Conservation (phyloP, 306 rosid species). For the Cyamopsis tetragonoloba region DNA sequence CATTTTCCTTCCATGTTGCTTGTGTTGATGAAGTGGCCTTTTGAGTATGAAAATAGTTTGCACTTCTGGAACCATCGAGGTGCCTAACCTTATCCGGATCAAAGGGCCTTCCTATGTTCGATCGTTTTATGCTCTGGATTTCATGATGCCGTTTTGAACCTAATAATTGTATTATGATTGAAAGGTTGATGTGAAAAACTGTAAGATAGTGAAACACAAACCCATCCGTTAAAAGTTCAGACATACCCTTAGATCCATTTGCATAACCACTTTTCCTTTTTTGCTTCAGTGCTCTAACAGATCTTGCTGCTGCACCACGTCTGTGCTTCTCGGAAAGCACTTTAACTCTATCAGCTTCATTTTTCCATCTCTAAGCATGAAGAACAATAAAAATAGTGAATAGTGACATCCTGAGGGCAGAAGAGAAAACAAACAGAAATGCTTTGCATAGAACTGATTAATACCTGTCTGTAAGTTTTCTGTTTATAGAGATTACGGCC, state of each 20-base stretch:
- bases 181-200: conserved; percentile 10
- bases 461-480: conserved; percentile 75
- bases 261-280: conserved; percentile 35
- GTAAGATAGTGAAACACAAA: conserved; percentile 1
- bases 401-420: not conserved
- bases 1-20: conserved; percentile 28
- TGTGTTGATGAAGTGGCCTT: conserved; percentile 23
- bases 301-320: conserved; percentile 72
- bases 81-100: conserved; percentile 30
- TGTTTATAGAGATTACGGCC: conserved; percentile 78
- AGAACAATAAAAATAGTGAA: conserved; percentile 25
- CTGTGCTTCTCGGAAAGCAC: conserved; percentile 76
- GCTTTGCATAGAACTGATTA: not conserved
- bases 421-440: not conserved
- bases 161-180: conserved; percentile 16
- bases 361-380: conserved; percentile 56
- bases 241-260: conserved; percentile 36
- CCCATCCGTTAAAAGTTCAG: not conserved
- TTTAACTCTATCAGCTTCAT: conserved; percentile 60
- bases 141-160: conserved; percentile 34
- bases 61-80: conserved; percentile 23
- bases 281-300: conserved; percentile 41
- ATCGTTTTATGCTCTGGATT: conserved; percentile 28
- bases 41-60: conserved; percentile 17
- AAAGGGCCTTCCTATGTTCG: conserved; percentile 28